A percentile compares a stretch with the other conserved stretches of the same genome.
Conservation (phyloP, 2,329 filamentous ascomycete species). For the Penicillium hesseltinei region DNA sequence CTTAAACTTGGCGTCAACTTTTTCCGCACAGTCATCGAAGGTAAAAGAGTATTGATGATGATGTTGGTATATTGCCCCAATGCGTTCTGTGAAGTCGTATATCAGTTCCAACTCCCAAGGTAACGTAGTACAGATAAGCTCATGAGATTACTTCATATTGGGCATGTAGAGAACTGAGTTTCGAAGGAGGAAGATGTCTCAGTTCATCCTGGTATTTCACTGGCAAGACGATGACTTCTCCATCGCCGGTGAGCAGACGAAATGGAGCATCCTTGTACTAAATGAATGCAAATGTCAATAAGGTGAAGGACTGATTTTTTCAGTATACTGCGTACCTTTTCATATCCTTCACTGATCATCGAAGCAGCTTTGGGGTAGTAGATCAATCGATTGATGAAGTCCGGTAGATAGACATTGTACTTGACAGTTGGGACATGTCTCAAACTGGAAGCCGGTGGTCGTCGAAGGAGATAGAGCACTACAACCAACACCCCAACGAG, state of each 20-base stretch:
- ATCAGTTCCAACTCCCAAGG: neutral
- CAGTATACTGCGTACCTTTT: constrained; percentile 16
- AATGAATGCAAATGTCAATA: neutral
- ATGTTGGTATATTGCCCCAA: constrained; percentile 31
- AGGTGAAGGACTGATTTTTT: no score
- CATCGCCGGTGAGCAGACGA: constrained; percentile 30
- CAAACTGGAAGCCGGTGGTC: constrained; percentile 8
- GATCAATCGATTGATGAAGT: constrained; percentile 27
- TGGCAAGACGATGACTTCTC: constrained; percentile 31
- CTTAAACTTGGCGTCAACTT: constrained; percentile 26
- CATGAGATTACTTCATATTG: constrained; percentile 24
- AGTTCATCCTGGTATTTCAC: constrained; percentile 28
- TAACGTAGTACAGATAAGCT: neutral
- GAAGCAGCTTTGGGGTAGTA: constrained; percentile 23
- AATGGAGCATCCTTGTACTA: constrained; percentile 30
- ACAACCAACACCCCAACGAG: constrained; percentile 11
- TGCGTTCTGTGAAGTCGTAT: constrained; percentile 22
- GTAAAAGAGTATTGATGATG: constrained; percentile 25
- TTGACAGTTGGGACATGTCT: constrained; percentile 25
- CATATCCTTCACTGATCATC: constrained; percentile 29
- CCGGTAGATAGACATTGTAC: constrained; percentile 21
- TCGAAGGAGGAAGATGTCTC: constrained; percentile 15
- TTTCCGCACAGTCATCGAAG: constrained; percentile 24
- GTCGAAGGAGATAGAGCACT: constrained; percentile 10
- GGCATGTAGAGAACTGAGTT: constrained; percentile 29